Evolutionary conservation across 83 land plant genomes (phyloP).

Genomic region (Diphasiastrum complanatum): DNA sequence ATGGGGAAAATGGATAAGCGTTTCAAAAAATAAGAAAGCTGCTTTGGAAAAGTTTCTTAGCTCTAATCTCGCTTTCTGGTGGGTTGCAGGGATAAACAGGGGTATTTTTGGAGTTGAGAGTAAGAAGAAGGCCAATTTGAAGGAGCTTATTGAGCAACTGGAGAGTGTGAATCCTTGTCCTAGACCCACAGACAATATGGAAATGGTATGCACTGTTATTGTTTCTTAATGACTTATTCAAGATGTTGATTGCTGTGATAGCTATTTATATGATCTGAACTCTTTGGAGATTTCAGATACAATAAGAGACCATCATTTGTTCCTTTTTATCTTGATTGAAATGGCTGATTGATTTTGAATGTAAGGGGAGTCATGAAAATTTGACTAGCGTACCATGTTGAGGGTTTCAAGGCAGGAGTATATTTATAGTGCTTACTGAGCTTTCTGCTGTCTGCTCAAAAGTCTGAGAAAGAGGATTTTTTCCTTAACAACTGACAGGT

Average conservation of each 20-base stretch:
- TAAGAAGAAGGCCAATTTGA: slow-evolving; percentile 61
- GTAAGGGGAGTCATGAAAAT: too few relatives aligned
- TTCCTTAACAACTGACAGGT: background rate
- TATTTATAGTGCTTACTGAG: too few relatives aligned
- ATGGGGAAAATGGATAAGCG: too few relatives aligned
- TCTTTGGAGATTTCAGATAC: background rate
- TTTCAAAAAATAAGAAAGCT: too few relatives aligned
- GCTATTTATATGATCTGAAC: background rate
- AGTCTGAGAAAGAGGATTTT: background rate
- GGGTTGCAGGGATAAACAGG: slow-evolving; percentile 74
- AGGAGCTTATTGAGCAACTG: slow-evolving; percentile 44
- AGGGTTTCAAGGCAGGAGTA: too few relatives aligned
- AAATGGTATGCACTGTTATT: slow-evolving; percentile 40
- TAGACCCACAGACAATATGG: slow-evolving; percentile 51
- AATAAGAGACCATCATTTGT: too few relatives aligned
- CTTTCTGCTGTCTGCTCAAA: background rate
- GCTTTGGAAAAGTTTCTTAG: too few relatives aligned
- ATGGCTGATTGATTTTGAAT: too few relatives aligned
- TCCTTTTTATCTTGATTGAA: too few relatives aligned
- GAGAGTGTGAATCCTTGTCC: slow-evolving; percentile 63
- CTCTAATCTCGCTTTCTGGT: too few relatives aligned
- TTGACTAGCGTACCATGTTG: too few relatives aligned
- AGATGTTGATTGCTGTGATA: background rate
- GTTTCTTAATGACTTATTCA: background rate
- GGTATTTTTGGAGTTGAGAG: slow-evolving; percentile 78